A percentile compares a stretch with the other conserved stretches of the same genome.
Evolutionary conservation across 805 yeast species (phyloP).

Genomic region (Zygotorulaspora chibaensis): DNA sequence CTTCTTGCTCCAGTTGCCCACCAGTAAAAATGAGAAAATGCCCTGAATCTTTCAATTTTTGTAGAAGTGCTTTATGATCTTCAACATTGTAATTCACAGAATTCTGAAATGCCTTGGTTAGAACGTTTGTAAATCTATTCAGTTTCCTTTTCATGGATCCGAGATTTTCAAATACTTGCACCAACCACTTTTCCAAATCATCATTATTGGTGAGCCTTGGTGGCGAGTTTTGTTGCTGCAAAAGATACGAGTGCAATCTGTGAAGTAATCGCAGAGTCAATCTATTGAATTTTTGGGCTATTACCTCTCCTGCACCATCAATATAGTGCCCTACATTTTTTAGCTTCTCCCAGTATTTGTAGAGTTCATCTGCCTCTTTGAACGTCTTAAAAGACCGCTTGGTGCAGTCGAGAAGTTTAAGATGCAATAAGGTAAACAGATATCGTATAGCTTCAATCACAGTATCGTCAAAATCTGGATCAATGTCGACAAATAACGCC

Average conservation of each 20-base stretch:
- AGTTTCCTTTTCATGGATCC: constrained; percentile 78
- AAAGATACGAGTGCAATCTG: constrained; percentile 64
- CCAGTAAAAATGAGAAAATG: constrained; percentile 78
- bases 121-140: constrained; percentile 65
- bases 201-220: constrained; percentile 37
- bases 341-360: constrained; percentile 73
- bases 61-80: constrained; percentile 49
- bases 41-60: constrained; percentile 54
- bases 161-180: constrained; percentile 61
- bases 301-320: constrained; percentile 74
- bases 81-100: constrained; percentile 58
- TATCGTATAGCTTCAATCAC: constrained; percentile 71
- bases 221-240: constrained; percentile 67
- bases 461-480: constrained; percentile 58
- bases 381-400: constrained; percentile 71
- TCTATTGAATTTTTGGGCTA: constrained; percentile 69
- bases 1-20: constrained; percentile 59
- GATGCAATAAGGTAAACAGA: constrained; percentile 63
- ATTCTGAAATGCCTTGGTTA: constrained; percentile 70
- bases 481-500: constrained; percentile 63
- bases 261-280: constrained; percentile 65
- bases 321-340: constrained; percentile 72
- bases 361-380: constrained; percentile 87
- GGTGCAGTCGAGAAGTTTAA: constrained; percentile 75
- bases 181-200: constrained; percentile 60